phyloP scores from a whole-genome alignment of 768 basidiomycete genomes.

The Rhodotorula toruloides region DNA sequence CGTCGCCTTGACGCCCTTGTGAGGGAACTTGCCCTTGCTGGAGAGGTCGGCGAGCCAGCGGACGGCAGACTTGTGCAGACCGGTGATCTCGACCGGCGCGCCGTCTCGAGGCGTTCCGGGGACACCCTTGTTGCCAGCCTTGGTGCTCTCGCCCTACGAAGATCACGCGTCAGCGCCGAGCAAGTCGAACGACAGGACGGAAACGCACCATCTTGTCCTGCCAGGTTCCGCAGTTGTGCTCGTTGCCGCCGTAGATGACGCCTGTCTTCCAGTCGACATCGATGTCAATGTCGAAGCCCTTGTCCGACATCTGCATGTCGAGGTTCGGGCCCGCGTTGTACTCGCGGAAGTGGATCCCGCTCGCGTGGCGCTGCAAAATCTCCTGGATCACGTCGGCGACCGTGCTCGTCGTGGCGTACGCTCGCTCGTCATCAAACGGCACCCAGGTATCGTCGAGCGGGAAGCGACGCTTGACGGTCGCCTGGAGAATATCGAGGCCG shows the following conservation, averaged over 20 bases:
- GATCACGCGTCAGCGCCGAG: too few relatives aligned
- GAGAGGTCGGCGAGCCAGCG: constrained; percentile 76
- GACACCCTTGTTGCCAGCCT: constrained; percentile 85
- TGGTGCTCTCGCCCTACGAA: constrained; percentile 66
- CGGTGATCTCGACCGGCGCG: constrained; percentile 91
- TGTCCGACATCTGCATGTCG: constrained; percentile 92
- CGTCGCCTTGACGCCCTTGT: constrained; percentile 75
- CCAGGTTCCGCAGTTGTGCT: constrained; percentile 86
- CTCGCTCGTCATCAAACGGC: constrained; percentile 74
- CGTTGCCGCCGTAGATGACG: constrained; percentile 78
- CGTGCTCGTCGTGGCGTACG: constrained; percentile 73
- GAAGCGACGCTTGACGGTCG: constrained; percentile 84
- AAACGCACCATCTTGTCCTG: constrained; percentile 53
- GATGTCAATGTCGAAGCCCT: constrained; percentile 89
- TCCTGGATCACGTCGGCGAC: constrained; percentile 96
- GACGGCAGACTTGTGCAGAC: constrained; percentile 83
- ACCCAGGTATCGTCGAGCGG: constrained; percentile 92
- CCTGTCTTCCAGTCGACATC: constrained; percentile 95
- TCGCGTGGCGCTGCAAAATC: constrained; percentile 85
- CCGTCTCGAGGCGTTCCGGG: constrained; percentile 97
- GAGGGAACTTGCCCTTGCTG: constrained; percentile 67
- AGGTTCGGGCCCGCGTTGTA: constrained; percentile 93
- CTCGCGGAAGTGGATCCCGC: constrained; percentile 89
- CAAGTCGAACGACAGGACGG: too few relatives aligned
- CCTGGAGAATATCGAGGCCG: constrained; percentile 71